phyloP scores from a whole-genome alignment of 345 rosid genomes.

The Aethionema arabicum region DNA sequence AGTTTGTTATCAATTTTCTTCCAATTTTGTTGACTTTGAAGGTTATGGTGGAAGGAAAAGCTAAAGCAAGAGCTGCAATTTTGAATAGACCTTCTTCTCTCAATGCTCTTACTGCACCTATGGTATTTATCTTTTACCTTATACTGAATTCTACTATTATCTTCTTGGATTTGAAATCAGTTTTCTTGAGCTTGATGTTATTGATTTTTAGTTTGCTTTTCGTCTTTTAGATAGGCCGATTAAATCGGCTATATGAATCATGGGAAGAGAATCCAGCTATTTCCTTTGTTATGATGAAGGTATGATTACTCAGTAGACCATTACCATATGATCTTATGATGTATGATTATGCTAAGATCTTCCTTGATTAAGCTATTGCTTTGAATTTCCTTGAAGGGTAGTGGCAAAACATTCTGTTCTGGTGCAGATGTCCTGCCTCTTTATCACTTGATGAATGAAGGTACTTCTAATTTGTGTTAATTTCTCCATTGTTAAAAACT shows the following conservation, averaged over 20 bases:
- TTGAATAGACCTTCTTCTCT: slow-evolving; percentile 70
- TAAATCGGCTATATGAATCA: slow-evolving; percentile 74
- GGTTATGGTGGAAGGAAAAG: slow-evolving; percentile 89
- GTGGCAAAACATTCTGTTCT: slow-evolving; percentile 79
- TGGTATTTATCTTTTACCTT: slow-evolving; percentile 44
- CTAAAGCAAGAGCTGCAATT: slow-evolving; percentile 86
- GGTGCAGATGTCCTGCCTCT: slow-evolving; percentile 76
- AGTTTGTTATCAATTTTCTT: neutral
- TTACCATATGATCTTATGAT: neutral
- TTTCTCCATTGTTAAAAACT: slow-evolving; percentile 4
- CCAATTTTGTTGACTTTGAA: slow-evolving; percentile 29
- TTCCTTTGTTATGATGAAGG: slow-evolving; percentile 86
- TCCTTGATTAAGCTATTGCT: slow-evolving; percentile 37
- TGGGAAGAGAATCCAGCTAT: slow-evolving; percentile 95
- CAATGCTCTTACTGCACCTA: slow-evolving; percentile 68
- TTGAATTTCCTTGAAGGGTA: slow-evolving; percentile 61
- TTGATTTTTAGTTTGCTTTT: neutral
- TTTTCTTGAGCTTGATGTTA: slow-evolving; percentile 1
- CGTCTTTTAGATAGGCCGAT: slow-evolving; percentile 56
- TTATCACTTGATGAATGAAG: slow-evolving; percentile 56
- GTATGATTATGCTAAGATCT: neutral
- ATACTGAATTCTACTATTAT: slow-evolving; percentile 1
- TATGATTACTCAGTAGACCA: slow-evolving; percentile 28
- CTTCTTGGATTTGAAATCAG: neutral
- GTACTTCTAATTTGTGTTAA: slow-evolving; percentile 32